Evolutionary conservation across 768 basidiomycete genomes (phyloP).

Genomic region (Leccinum ochraceum): DNA sequence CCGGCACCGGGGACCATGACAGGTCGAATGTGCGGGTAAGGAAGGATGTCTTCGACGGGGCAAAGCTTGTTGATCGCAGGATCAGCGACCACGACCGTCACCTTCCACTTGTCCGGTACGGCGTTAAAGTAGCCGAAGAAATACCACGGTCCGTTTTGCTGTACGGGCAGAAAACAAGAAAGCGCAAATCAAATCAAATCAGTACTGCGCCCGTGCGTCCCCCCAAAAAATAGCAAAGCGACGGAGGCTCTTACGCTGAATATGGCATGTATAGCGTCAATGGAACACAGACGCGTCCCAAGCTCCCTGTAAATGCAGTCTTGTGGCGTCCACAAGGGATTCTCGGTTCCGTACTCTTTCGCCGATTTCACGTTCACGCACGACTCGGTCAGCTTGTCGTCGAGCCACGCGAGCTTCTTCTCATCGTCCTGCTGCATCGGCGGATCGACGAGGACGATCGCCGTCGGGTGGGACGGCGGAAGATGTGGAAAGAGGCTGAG

Average conservation of each 20-base stretch:
- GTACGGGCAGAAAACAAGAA: background rate
- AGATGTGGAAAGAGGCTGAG: slow-evolving; percentile 16
- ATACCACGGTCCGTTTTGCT: slow-evolving; percentile 19
- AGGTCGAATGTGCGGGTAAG: slow-evolving; percentile 15
- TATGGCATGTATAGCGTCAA: slow-evolving; percentile 4
- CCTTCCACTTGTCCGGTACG: slow-evolving; percentile 10
- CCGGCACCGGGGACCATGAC: slow-evolving; percentile 16
- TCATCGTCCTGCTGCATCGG: background rate
- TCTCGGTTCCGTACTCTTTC: background rate
- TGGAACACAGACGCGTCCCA: slow-evolving; percentile 13
- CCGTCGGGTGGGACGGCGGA: slow-evolving; percentile 7
- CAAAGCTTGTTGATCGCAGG: slow-evolving; percentile 7
- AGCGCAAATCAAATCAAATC: background rate
- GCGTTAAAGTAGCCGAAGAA: slow-evolving; percentile 11
- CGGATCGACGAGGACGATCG: slow-evolving; percentile 23
- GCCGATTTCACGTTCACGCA: slow-evolving; percentile 1
- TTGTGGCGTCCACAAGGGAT: slow-evolving; percentile 19
- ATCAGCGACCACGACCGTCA: slow-evolving; percentile 22
- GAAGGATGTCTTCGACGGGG: slow-evolving; percentile 8
- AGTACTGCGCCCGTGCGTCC: background rate
- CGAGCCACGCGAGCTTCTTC: background rate
- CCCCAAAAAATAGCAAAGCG: background rate
- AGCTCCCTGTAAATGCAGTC: slow-evolving; percentile 11
- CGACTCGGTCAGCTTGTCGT: background rate
- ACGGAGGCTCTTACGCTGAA: slow-evolving; percentile 4